A percentile compares a stretch with the other conserved stretches of the same genome.
These are phyloP conservation scores for Oidiodendron maius DNA, from an alignment of 495 filamentous ascomycete genomes.

Conservation along the genomic window DNA sequence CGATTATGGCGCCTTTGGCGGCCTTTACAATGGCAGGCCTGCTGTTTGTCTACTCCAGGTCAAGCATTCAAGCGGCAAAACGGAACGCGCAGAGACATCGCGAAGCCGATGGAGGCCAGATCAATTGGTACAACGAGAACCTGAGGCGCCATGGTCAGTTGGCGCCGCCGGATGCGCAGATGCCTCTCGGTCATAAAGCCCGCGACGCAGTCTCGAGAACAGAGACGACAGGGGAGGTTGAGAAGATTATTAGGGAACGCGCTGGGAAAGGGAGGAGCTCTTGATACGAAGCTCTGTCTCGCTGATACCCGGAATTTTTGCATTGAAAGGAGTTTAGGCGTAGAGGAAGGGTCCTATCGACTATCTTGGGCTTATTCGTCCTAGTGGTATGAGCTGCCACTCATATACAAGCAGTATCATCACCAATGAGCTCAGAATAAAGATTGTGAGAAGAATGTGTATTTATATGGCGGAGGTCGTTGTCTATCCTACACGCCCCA, in stretches of 20 bases:
- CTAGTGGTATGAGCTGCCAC: too few relatives aligned
- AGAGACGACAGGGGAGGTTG: conserved; percentile 5
- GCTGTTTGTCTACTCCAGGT: conserved; percentile 36
- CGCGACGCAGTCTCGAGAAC: conserved; percentile 6
- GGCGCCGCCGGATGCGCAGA: conserved; percentile 26
- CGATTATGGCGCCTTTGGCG: conserved; percentile 36
- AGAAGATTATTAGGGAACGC: conserved; percentile 8
- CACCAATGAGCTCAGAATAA: too few relatives aligned
- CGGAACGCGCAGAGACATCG: conserved; percentile 35
- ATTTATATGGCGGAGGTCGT: background rate
- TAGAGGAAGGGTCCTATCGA: too few relatives aligned
- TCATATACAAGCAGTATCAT: too few relatives aligned
- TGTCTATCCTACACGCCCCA: background rate
- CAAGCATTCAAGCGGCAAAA: conserved; percentile 36
- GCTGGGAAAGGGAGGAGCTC: conserved; percentile 6
- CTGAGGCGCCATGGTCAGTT: conserved; percentile 35
- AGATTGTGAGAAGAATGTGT: too few relatives aligned
- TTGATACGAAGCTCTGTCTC: background rate
- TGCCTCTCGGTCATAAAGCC: conserved; percentile 15
- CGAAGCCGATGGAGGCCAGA: conserved; percentile 40
- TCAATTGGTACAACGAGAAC: conserved; percentile 39
- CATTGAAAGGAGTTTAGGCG: background rate
- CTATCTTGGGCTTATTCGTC: too few relatives aligned
- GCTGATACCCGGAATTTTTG: background rate
- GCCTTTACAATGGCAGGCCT: conserved; percentile 44